A percentile compares a stretch with the other conserved stretches of the same genome.
Conservation (phyloP, 805 yeast genomes). For the Isabelozyma heimii region DNA sequence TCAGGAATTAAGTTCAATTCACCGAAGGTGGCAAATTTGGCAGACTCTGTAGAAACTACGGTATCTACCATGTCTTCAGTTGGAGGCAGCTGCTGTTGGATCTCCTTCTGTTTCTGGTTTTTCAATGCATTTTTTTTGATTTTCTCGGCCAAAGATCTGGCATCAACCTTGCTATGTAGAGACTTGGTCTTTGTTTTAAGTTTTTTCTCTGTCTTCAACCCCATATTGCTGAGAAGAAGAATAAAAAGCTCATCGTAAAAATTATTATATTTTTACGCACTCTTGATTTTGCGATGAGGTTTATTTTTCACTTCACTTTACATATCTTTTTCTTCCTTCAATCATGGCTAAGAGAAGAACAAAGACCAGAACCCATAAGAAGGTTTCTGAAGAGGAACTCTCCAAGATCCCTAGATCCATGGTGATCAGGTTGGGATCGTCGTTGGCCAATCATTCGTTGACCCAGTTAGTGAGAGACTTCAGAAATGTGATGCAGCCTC, state of each 20-base stretch:
- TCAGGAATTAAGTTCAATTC: slow-evolving; percentile 73
- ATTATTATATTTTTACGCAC: neutral
- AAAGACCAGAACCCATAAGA: slow-evolving; percentile 88
- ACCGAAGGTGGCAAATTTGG: slow-evolving; percentile 40
- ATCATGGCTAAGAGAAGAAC: slow-evolving; percentile 41
- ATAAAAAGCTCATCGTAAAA: neutral
- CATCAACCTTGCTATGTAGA: slow-evolving; percentile 25
- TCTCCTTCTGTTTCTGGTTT: slow-evolving; percentile 11
- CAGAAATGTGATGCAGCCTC: slow-evolving; percentile 91
- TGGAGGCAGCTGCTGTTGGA: slow-evolving; percentile 1
- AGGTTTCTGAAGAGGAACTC: slow-evolving; percentile 58
- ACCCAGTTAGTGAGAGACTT: slow-evolving; percentile 84
- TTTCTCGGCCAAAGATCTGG: slow-evolving; percentile 55
- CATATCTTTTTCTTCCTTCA: neutral
- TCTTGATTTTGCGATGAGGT: neutral
- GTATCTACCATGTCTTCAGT: slow-evolving; percentile 5
- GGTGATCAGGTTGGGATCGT: slow-evolving; percentile 85
- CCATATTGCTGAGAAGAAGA: neutral
- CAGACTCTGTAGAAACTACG: slow-evolving; percentile 16
- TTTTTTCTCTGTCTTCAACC: neutral
- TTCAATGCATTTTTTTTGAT: slow-evolving; percentile 38
- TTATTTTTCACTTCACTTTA: neutral
- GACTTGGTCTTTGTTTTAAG: slow-evolving; percentile 12
- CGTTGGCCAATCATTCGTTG: slow-evolving; percentile 75
- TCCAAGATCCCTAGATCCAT: slow-evolving; percentile 85